Percentiles rank a stretch among this genome's conserved stretches.
phyloP scores from a whole-genome alignment of 768 basidiomycete species.

The Auricularia heimuer region DNA sequence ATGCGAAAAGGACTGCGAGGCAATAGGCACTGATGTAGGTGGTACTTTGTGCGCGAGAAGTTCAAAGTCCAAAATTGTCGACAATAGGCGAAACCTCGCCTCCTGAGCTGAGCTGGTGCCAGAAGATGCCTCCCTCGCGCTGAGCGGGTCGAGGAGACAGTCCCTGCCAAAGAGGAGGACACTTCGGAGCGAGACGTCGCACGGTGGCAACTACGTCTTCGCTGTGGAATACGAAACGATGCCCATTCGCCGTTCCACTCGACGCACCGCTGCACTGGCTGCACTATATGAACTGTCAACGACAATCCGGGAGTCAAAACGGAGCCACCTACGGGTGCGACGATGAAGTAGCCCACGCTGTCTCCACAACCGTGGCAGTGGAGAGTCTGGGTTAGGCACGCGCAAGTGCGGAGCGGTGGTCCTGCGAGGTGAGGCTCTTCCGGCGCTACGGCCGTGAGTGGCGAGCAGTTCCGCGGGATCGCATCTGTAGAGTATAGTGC shows the following conservation, averaged over 20 bases:
- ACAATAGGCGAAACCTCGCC: not conserved
- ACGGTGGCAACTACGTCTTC: slow-evolving; percentile 41
- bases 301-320: not conserved
- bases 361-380: slow-evolving; percentile 73
- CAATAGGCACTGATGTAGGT: too few relatives aligned
- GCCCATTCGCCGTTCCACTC: slow-evolving; percentile 63
- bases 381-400: slow-evolving; percentile 74
- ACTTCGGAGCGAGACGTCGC: not conserved
- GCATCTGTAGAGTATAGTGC: slow-evolving; percentile 80
- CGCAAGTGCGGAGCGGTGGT: slow-evolving; percentile 51
- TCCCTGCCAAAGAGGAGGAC: too few relatives aligned
- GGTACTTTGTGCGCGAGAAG: too few relatives aligned
- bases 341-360: slow-evolving; percentile 72
- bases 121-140: not conserved
- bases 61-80: not conserved
- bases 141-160: too few relatives aligned
- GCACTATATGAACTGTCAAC: slow-evolving; percentile 31
- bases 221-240: slow-evolving; percentile 81
- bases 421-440: slow-evolving; percentile 34
- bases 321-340: slow-evolving; percentile 42
- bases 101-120: not conserved
- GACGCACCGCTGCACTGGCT: slow-evolving; percentile 44
- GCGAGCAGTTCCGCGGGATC: slow-evolving; percentile 63
- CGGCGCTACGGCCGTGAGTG: slow-evolving; percentile 18
- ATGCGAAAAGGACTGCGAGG: too few relatives aligned